phyloP scores from a whole-genome alignment of 345 rosid genomes.

The Populus simonii region DNA sequence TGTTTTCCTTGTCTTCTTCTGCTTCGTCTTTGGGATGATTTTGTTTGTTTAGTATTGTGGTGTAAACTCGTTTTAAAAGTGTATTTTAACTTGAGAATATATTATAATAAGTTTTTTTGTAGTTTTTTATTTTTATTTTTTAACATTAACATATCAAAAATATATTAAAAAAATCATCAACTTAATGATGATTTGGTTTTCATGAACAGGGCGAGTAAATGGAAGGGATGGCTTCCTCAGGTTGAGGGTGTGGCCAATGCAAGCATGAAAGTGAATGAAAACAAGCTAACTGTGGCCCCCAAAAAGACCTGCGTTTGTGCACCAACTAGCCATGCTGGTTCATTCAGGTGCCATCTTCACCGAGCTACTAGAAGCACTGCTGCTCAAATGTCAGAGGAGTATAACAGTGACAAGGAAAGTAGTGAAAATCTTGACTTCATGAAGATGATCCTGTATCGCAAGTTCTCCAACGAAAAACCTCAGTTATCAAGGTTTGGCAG shows the following conservation, averaged over 20 bases:
- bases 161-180: too few relatives aligned
- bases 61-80: too few relatives aligned
- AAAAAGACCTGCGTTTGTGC: slow-evolving; percentile 9
- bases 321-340: slow-evolving; percentile 10
- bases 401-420: background rate
- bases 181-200: background rate
- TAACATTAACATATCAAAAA: too few relatives aligned
- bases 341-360: slow-evolving; percentile 33
- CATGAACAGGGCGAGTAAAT: background rate
- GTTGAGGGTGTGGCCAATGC: background rate
- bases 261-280: slow-evolving; percentile 8
- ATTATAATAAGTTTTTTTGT: too few relatives aligned
- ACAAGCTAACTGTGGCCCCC: background rate
- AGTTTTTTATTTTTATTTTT: too few relatives aligned
- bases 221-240: background rate
- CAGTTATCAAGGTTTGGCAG: background rate
- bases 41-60: too few relatives aligned
- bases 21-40: accelerated
- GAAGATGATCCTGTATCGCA: background rate
- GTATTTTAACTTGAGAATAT: too few relatives aligned
- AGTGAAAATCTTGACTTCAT: background rate
- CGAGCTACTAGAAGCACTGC: background rate
- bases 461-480: background rate
- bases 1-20: too few relatives aligned
- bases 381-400: background rate